phyloP scores from a whole-genome alignment of 805 yeast genomes.

The Wickerhamomyces sydowiorum region DNA sequence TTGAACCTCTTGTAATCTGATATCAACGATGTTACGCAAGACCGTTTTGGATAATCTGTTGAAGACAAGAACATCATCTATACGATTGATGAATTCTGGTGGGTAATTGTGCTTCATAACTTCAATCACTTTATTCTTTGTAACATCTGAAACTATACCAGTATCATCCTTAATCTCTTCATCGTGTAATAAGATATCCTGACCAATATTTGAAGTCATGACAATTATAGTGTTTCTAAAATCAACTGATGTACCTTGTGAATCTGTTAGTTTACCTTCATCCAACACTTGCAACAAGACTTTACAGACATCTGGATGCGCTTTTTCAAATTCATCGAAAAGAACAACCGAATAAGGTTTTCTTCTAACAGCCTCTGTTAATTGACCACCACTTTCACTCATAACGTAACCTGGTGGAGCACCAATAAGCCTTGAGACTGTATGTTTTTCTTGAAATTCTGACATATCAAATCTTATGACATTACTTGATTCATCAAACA shows the following conservation, averaged over 20 bases:
- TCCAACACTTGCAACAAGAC: constrained; percentile 86
- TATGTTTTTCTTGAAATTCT: constrained; percentile 93
- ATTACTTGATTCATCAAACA: constrained; percentile 83
- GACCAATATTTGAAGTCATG: constrained; percentile 96
- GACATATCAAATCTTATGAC: constrained; percentile 96
- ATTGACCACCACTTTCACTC: constrained; percentile 88
- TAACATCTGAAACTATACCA: constrained; percentile 48
- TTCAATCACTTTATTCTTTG: constrained; percentile 57
- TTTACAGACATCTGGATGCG: constrained; percentile 93
- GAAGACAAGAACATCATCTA: constrained; percentile 91
- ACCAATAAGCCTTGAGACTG: constrained; percentile 87
- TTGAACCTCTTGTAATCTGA: constrained; percentile 76
- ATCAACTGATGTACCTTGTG: constrained; percentile 91
- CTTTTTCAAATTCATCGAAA: constrained; percentile 96
- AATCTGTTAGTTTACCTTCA: constrained; percentile 91
- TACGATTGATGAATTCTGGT: constrained; percentile 92
- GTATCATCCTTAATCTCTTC: constrained; percentile 41
- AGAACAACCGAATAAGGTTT: constrained; percentile 91
- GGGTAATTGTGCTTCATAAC: constrained; percentile 72
- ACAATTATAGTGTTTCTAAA: constrained; percentile 92
- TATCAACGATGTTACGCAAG: constrained; percentile 74
- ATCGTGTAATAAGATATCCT: constrained; percentile 74
- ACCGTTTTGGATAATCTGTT: constrained; percentile 80
- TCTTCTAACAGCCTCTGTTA: constrained; percentile 93
- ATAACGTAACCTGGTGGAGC: constrained; percentile 99